Evolutionary conservation across 805 yeast genomes (phyloP), one percentile per base, ranked within the genome.

Genomic region (Isabelozyma gotoi): DNA sequence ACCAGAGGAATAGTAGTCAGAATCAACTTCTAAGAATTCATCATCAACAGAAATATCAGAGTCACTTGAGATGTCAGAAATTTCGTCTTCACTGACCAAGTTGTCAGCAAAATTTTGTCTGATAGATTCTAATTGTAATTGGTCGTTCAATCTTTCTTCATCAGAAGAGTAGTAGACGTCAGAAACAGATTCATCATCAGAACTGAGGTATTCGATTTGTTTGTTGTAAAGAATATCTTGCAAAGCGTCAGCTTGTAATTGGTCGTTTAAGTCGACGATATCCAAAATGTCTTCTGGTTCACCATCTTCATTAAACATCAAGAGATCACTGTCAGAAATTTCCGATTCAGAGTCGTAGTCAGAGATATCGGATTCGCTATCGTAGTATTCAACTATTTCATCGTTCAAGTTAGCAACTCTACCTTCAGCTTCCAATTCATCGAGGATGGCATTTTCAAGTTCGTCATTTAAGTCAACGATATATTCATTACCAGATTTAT

Each of bases 261-360:
- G 67, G 42, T 69, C 73, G 47, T 68, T 68, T 60, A 68, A 50
- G 56, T 69, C 74, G 19, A 66, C 55, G 15, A 64, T 50, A 39
- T 68, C 73, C 36, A 57, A 55, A 33, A 55, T 54, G 40, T 66
- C 70, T 45, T 60, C 61, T 34, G 65, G 62, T 42, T 60, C 65
- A 31, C 38, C 46, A 19, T 54, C 57, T 14, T 51, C 57, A 16
- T 44, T 46, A 24, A 53, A 58, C 24, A 45, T 46, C 27, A 41
- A 44, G 18, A 40, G 41, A 20, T 48, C 53, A 29, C 38, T 34
- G 14, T 42, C 50, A 33, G 34, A 15, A 11, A 24, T 40, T 20
- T 36, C 45, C 21, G 46, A 40, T 35, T 37, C 49, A 10, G 42
- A 12, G 12, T 16, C 19, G n/a, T 10, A 10, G 8, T 24, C 29